A percentile compares a stretch with the other conserved stretches of the same genome.
Evolutionary conservation across 176 grass and related monocot genomes (phyloP).

Genomic region (Avena atlantica): DNA sequence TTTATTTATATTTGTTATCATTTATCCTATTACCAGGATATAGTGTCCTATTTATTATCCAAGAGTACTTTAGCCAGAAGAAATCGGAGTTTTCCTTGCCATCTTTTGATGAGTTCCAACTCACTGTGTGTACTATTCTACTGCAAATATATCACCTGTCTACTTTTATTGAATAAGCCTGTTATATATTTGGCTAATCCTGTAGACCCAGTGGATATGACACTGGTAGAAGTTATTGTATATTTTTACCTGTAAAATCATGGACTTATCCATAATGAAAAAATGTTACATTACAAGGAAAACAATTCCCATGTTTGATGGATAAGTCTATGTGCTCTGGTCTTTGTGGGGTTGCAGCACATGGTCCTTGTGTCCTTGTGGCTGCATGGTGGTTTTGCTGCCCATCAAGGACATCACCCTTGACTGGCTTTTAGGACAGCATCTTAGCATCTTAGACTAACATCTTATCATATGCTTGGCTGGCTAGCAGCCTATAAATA

Average conservation of each 20-base stretch:
- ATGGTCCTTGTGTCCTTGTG: too few relatives aligned
- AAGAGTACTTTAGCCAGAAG: neutral
- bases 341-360: too few relatives aligned
- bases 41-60: neutral
- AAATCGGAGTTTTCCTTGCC: neutral
- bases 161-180: conserved; percentile 20
- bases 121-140: neutral
- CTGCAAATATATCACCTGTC: conserved; percentile 4
- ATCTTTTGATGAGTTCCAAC: neutral
- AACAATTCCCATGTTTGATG: neutral
- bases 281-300: conserved; percentile 18
- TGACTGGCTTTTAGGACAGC: too few relatives aligned
- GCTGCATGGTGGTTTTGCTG: too few relatives aligned
- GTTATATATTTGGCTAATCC: conserved; percentile 16
- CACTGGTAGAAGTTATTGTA: neutral
- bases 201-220: neutral
- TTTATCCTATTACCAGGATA: neutral
- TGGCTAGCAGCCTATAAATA: too few relatives aligned
- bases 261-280: conserved; percentile 11
- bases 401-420: too few relatives aligned
- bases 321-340: too few relatives aligned
- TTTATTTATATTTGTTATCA: conserved; percentile 18
- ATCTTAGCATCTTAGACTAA: too few relatives aligned
- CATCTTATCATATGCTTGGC: too few relatives aligned
- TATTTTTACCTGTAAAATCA: conserved; percentile 12